Conservation (phyloP, 208 protist species). For the Leishmania martiniquensis region DNA sequence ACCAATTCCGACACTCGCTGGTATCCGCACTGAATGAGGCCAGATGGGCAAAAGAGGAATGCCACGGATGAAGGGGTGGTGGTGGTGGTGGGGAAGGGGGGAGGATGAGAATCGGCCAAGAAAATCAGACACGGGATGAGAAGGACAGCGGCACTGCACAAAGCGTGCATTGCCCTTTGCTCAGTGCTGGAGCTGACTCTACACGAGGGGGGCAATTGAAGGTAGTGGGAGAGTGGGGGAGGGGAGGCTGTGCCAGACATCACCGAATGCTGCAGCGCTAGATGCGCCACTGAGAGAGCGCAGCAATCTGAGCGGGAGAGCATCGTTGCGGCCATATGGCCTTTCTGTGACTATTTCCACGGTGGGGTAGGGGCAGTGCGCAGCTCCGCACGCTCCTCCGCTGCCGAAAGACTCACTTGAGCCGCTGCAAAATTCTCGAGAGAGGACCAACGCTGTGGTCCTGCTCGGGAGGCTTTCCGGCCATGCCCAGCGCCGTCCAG, state of each 20-base stretch:
- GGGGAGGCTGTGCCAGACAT: background rate
- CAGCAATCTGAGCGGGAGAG: background rate
- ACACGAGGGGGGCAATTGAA: too few species aligned
- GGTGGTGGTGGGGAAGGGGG: too few species aligned
- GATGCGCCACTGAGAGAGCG: background rate
- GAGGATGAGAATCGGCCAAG: background rate
- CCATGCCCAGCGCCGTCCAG: background rate
- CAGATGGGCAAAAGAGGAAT: too few species aligned
- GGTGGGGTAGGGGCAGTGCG: slow-evolving; percentile 15
- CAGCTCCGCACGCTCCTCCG: slow-evolving; percentile 16
- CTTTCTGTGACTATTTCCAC: slow-evolving; percentile 14
- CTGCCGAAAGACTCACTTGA: slow-evolving; percentile 14
- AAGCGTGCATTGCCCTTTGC: too few species aligned
- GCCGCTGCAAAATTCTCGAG: slow-evolving; percentile 23
- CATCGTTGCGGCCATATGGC: background rate
- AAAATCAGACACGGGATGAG: background rate
- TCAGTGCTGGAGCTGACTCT: too few species aligned
- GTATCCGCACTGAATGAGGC: too few species aligned
- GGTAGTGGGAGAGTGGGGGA: background rate
- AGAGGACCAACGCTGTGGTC: slow-evolving; percentile 8
- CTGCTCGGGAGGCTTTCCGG: background rate
- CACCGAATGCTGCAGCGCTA: background rate
- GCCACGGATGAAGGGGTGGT: too few species aligned
- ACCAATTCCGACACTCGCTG: too few species aligned
- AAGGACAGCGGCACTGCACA: background rate